A percentile compares a stretch with the other conserved stretches of the same genome.
These are phyloP conservation scores for Exophiala bonariae DNA, from an alignment of 2,329 filamentous ascomycete species.

Conservation along the genomic window DNA sequence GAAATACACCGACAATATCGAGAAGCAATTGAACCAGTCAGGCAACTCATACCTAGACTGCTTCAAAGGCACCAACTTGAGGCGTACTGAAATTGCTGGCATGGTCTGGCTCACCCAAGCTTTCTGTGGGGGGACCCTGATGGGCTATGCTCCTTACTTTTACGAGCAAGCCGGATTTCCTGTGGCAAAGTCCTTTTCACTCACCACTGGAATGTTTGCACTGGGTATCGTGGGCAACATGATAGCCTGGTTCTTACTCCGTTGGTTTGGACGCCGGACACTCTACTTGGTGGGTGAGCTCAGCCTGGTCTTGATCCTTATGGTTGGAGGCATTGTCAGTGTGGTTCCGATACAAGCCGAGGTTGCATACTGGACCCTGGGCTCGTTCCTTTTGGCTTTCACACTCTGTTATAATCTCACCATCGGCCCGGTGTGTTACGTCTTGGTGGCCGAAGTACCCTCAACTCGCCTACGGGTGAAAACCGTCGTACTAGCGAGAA, in stretches of 20 bases:
- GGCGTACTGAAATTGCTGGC: conserved; percentile 72
- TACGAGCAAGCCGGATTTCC: conserved; percentile 41
- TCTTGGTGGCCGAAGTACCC: conserved; percentile 52
- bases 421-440: conserved; percentile 54
- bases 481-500: conserved; percentile 53
- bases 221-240: conserved; percentile 67
- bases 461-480: conserved; percentile 56
- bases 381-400: conserved; percentile 52
- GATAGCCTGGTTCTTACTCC: conserved; percentile 79
- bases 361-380: conserved; percentile 35
- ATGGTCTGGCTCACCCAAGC: conserved; percentile 68
- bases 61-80: conserved; percentile 75
- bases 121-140: conserved; percentile 63
- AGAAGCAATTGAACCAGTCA: conserved; percentile 66
- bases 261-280: conserved; percentile 71
- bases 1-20: conserved; percentile 81
- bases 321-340: conserved; percentile 26
- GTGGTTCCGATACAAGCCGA: conserved; percentile 9
- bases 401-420: conserved; percentile 54
- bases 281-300: conserved; percentile 75
- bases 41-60: conserved; percentile 79
- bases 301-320: conserved; percentile 59
- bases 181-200: conserved; percentile 38
- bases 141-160: conserved; percentile 59
- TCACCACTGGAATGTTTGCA: conserved; percentile 42